Evolutionary conservation across 1,139 yeast genomes (phyloP), one percentile per base, ranked within the genome.

Genomic region (Saccharomyces hybrid): DNA sequence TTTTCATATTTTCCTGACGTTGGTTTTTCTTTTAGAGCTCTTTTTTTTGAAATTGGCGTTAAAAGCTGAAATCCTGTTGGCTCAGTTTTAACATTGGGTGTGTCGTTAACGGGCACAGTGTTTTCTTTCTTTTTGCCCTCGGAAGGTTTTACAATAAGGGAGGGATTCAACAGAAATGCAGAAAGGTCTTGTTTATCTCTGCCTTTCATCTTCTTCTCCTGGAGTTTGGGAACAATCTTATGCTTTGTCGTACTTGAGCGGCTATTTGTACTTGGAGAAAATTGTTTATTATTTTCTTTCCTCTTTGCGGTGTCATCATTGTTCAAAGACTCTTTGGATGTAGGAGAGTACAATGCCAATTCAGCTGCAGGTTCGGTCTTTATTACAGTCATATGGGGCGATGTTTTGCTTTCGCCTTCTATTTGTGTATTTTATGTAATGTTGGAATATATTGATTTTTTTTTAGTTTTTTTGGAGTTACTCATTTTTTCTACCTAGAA

Each of bases 71-170:
- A 16, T 13, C 20, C 42, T 38, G 42, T 38, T 4, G 5, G 13
- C 9, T 38, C 42, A 3, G 42, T 38, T 16, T 38, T 38, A 4
- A 38, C 20, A 16, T 13, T 13, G 1, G 42, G 42, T 16, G 42
- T 16, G 9, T 38, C 42, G 5, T 16, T 34, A 38, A 7, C 2
- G 20, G 42, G 6, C n/a, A 38, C 42, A 49, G 28, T 4, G 5
- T 49, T 23, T 20, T 13, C 47, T 20, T 50, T 50, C 25, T 32
- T 26, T 44, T 28, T 50, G 20, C 51, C 27, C 47, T 34, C 25
- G 2, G 50, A 51, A 34, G 28, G 47, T 51, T 41, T 32, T 26
- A 46, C 44, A 25, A 46, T 44, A 47, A 47, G 50, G 41, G 49
- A 27, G 5, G 28, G 46, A 26, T 41, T 46, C 11, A 38, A 38